These are phyloP conservation scores for Cerioporus squamosus DNA, from an alignment of 1,284 basidiomycete species.

Conservation along the genomic window DNA sequence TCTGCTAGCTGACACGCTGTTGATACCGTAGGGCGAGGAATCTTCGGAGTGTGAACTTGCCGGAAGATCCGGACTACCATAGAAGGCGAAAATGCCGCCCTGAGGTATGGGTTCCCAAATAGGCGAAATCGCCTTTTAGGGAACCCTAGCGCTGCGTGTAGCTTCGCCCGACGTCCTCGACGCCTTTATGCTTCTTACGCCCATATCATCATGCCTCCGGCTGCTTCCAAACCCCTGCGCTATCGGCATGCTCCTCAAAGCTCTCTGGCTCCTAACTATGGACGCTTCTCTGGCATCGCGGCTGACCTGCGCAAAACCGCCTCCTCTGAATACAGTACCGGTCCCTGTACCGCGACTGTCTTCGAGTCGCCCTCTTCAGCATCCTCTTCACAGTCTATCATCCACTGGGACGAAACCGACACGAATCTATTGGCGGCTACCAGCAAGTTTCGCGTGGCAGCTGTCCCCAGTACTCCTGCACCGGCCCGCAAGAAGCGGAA, in stretches of 20 bases:
- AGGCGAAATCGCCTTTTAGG: not conserved
- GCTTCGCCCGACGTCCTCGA: too few species aligned
- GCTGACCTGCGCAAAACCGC: too few species aligned
- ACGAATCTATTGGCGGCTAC: not conserved
- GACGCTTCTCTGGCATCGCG: too few species aligned
- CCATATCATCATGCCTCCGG: too few species aligned
- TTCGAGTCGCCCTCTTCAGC: too few species aligned
- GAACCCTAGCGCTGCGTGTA: not conserved
- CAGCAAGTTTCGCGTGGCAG: not conserved
- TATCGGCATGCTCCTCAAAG: too few species aligned
- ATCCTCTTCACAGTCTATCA: too few species aligned
- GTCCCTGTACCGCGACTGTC: too few species aligned
- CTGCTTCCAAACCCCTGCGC: too few species aligned
- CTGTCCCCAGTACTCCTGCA: not conserved
- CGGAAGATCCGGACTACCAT: not conserved
- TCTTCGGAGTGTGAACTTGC: not conserved
- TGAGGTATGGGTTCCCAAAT: not conserved
- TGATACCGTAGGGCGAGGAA: not conserved
- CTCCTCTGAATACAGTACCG: too few species aligned
- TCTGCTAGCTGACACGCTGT: slow-evolving; percentile 1
- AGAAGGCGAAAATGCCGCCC: not conserved
- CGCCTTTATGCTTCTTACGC: too few species aligned
- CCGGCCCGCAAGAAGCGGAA: not conserved
- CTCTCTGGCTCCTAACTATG: too few species aligned
- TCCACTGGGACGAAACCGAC: not conserved